Base-by-base conservation (phyloP, 2,329 filamentous ascomycete genomes). In the Xylariaceae sp. region DNA sequence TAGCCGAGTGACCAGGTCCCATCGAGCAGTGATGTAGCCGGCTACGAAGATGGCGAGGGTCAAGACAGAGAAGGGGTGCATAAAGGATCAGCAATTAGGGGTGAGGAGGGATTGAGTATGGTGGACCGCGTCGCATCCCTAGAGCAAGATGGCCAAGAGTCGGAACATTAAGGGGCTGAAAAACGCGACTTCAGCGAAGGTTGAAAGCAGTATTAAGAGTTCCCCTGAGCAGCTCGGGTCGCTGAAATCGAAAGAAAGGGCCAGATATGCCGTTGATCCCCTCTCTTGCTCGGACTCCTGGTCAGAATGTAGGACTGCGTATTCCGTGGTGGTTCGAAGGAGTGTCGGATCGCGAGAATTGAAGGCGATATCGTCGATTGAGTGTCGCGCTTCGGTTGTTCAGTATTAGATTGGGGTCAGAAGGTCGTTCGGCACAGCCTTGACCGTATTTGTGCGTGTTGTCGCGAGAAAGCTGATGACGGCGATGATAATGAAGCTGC, bases 31-130 rank as follows among this genome's bases (percentile, higher is more conserved):
- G 76, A 93, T 97, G 83, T 99, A 99, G 77, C 94, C 94, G 80
- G 94, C 93, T 83, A 97, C 89, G 81, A 99, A 99, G 80, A 99
- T 97, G 79, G 89, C 92, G 79, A 96, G 87, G 72, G 92, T 96
- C 76, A 97, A 85, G 75, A 93, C 81, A 65, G 93, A 97, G 81
- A 97, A 97, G 72, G 92, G 91, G 91, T 97, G 92, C 93, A 97
- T 97, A 82, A 67, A 71, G 66, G 61, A 54, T 54, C 56, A 59
- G 55, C 50, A 58, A 51, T 41, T 17, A 34, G 54, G 44, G 5
- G 56, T 37, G 51, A 57, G 64, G 39, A 53, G 35, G 39, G 81
- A 84, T 77, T 73, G 77, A 75, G 71, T 76, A 74, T 73, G 53
- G 61, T 63, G 52, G 57, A 60, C 57, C 56, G 61, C 63, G 62